Conservation (phyloP, 345 rosid genomes). For the Eucalyptus sp. region DNA sequence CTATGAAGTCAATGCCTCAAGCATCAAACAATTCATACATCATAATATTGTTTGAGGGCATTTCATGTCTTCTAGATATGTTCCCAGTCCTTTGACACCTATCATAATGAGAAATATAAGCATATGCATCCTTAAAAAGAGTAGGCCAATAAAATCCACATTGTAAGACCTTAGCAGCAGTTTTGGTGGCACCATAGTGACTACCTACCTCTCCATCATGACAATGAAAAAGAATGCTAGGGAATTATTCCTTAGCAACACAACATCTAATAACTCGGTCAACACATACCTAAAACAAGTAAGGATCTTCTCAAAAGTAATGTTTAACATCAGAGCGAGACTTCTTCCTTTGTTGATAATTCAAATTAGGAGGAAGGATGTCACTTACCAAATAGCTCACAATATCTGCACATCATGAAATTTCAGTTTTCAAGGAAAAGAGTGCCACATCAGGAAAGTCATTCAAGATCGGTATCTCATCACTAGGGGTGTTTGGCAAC, state of each 20-base stretch:
- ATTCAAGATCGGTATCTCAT: no score
- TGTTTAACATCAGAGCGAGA: fast-evolving
- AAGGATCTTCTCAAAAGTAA: no score
- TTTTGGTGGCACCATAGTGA: background rate
- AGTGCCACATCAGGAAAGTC: no score
- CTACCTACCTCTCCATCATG: background rate
- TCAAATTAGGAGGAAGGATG: no score
- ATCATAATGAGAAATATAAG: background rate
- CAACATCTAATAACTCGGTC: fast-evolving
- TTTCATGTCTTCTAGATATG: background rate
- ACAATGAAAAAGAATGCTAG: no score
- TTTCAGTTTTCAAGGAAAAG: no score
- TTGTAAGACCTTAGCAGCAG: background rate
- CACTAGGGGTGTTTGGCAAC: no score
- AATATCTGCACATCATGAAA: no score
- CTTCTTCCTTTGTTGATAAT: no score
- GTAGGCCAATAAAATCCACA: background rate
- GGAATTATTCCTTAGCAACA: no score
- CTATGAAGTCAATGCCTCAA: conserved; percentile 1
- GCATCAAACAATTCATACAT: background rate
- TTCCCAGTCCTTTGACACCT: background rate
- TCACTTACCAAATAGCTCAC: no score
- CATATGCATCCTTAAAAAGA: background rate
- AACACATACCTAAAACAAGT: no score
- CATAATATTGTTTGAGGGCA: background rate